phyloP scores from a whole-genome alignment of 2,329 filamentous ascomycete genomes.

The Rutstroemia sp. region DNA sequence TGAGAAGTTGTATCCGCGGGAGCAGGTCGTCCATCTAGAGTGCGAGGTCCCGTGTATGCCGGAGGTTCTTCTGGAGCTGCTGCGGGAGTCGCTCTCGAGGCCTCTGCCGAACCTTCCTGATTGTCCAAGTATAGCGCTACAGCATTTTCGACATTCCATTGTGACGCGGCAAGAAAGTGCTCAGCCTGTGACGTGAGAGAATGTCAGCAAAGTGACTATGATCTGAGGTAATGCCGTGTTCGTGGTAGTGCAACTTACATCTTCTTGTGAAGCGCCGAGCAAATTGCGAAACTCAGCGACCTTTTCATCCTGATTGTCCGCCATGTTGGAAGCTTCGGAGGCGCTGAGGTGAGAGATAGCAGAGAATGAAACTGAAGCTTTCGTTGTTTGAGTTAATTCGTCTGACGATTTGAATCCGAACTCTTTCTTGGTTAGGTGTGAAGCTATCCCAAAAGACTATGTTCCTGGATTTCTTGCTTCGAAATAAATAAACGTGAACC shows the following conservation, averaged over 20 bases:
- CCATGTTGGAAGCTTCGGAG: constrained; percentile 27
- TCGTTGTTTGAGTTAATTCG: neutral
- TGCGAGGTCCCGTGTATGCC: constrained; percentile 52
- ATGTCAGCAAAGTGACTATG: neutral
- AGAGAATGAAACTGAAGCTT: too few species aligned
- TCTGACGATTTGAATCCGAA: neutral
- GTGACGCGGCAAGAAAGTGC: constrained; percentile 55
- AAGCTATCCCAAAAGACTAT: neutral
- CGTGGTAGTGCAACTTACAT: constrained; percentile 32
- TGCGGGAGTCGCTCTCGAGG: constrained; percentile 37
- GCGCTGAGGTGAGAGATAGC: constrained; percentile 14
- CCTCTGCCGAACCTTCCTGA: constrained; percentile 40
- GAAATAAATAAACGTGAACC: neutral
- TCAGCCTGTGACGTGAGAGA: constrained; percentile 45
- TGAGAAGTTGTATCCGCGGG: constrained; percentile 30
- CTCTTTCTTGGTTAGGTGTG: neutral
- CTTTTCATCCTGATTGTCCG: constrained; percentile 34
- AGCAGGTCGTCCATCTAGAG: constrained; percentile 54
- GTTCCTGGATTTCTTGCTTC: neutral
- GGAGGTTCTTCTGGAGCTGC: constrained; percentile 31
- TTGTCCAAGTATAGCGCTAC: constrained; percentile 55
- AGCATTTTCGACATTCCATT: constrained; percentile 60
- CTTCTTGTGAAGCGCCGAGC: constrained; percentile 42
- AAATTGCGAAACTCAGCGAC: constrained; percentile 48
- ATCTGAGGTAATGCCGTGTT: neutral